Evolutionary conservation across 345 rosid genomes (phyloP).

Genomic region (Turnera subulata): DNA sequence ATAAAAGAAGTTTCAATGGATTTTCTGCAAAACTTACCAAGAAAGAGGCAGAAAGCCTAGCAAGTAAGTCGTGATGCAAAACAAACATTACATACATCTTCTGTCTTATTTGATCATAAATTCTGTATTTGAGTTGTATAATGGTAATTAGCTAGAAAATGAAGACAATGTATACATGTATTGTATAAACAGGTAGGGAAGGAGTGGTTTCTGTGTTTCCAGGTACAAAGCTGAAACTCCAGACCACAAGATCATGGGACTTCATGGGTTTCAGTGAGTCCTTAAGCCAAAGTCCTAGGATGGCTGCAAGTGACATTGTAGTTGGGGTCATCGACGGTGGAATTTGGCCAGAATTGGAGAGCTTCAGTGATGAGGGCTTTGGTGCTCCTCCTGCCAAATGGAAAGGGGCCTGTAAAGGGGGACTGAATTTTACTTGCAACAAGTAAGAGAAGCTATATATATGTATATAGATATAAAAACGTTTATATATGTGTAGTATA

Average conservation of each 20-base stretch:
- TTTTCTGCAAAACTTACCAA: conserved; percentile 6
- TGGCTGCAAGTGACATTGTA: conserved; percentile 1
- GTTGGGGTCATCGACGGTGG: conserved; percentile 9
- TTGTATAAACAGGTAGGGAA: conserved; percentile 6
- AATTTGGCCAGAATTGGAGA: conserved; percentile 10
- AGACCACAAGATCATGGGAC: conserved; percentile 13
- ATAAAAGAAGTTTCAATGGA: conserved; percentile 11
- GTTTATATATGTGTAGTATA: no score
- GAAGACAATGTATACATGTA: no score
- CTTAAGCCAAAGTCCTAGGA: not conserved
- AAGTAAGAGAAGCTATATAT: not conserved
- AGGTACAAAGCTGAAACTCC: not conserved
- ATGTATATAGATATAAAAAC: no score
- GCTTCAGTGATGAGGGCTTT: conserved; percentile 9
- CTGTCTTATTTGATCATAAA: not conserved
- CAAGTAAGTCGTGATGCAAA: not conserved
- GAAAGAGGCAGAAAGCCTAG: not conserved
- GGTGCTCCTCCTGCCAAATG: conserved; percentile 11
- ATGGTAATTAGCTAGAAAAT: no score
- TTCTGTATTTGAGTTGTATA: not conserved
- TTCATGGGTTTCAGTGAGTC: conserved; percentile 5
- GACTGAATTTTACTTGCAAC: conserved; percentile 34
- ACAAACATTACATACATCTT: no score
- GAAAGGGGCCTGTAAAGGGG: conserved; percentile 15
- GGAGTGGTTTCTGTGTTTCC: conserved; percentile 6